Base-by-base conservation (phyloP, 306 rosid species). In the Sphenostylis stenocarpa region DNA sequence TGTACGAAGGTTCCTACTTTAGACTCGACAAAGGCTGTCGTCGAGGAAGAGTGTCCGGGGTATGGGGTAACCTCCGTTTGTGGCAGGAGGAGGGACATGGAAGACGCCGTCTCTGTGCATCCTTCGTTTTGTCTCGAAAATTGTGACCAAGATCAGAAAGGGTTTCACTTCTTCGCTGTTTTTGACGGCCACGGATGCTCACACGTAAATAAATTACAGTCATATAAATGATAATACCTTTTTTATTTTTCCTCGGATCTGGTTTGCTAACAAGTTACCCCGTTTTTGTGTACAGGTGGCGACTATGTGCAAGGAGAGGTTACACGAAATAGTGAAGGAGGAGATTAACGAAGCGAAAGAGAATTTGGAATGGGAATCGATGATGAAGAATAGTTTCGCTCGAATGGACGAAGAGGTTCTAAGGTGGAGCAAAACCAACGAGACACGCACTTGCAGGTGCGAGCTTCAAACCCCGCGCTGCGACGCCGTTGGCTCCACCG, bases 151-250 rank as follows among this genome's bases (percentile, higher is more conserved):
- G 69, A 70, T 11, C 14, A 65, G 1, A 57, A 71, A 5, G 77
- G 62, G 5, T 45, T 72, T 2, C 92, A 94, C 57, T 92, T 85
- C 77, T 92, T 80, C 24, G 96, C 95, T 1, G 93, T 94, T 7
- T 94, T 79, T 78, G 97, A 94, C 70, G 98, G 98, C 43, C 98
- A 94, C 28, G 97, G 97, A 11, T 94, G 98, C 87, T 92, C 98
- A 67, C 98, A 94, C 70, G 98, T 94, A 67, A 67, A 19, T 67
- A 20, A 65, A 38, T 0, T 10, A 16, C 29, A 38, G 1, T 2
- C 9, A 1, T 9, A 38, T 3, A n/a, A n/a, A 34, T 9, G 3
- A 14, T 1, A 10, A 6, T 6, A 5, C 1, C 3, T 21, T 15
- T 28, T 7, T 6, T 23, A 23, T 13, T 16, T 20, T 20, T 64